phyloP scores from a whole-genome alignment of 495 filamentous ascomycete genomes.

The Neurospora sp. region DNA sequence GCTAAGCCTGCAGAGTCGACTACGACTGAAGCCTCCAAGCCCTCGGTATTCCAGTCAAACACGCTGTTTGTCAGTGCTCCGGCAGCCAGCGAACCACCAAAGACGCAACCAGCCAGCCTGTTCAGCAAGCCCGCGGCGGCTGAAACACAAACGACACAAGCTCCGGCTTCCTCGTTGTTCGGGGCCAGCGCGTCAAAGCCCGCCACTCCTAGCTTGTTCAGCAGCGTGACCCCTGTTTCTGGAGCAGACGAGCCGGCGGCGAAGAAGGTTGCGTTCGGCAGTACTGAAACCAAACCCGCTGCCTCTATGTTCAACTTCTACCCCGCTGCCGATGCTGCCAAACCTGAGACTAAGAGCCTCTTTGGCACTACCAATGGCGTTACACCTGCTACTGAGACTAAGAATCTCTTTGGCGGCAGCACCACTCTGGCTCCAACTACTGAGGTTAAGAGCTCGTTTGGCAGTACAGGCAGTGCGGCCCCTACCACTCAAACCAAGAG shows the following conservation, averaged over 20 bases:
- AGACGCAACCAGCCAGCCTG: constrained; percentile 13
- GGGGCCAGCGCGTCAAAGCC: constrained; percentile 12
- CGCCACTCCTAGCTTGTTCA: constrained; percentile 20
- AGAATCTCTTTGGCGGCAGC: constrained; percentile 10
- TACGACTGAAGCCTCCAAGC: constrained; percentile 14
- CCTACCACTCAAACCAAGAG: constrained; percentile 13
- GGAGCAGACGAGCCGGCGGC: constrained; percentile 11
- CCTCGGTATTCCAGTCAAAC: constrained; percentile 28
- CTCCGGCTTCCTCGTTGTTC: constrained; percentile 19
- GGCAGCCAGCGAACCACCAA: background rate
- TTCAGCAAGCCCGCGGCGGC: constrained; percentile 22
- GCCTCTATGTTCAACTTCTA: constrained; percentile 12
- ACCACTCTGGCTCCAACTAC: constrained; percentile 2
- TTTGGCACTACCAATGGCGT: constrained; percentile 7
- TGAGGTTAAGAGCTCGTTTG: constrained; percentile 12
- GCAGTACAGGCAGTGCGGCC: constrained; percentile 3
- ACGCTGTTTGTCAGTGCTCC: constrained; percentile 33
- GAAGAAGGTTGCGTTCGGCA: constrained; percentile 15
- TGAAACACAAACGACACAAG: constrained; percentile 9
- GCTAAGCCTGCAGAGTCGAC: constrained; percentile 5
- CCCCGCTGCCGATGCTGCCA: constrained; percentile 10
- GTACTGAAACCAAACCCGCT: constrained; percentile 17
- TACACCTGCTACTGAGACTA: constrained; percentile 6
- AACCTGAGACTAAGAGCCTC: constrained; percentile 10
- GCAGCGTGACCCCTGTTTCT: constrained; percentile 8